Evolutionary conservation across 805 yeast genomes (phyloP), one percentile per base, ranked within the genome.

Genomic region (Maudiozyma barnettii): DNA sequence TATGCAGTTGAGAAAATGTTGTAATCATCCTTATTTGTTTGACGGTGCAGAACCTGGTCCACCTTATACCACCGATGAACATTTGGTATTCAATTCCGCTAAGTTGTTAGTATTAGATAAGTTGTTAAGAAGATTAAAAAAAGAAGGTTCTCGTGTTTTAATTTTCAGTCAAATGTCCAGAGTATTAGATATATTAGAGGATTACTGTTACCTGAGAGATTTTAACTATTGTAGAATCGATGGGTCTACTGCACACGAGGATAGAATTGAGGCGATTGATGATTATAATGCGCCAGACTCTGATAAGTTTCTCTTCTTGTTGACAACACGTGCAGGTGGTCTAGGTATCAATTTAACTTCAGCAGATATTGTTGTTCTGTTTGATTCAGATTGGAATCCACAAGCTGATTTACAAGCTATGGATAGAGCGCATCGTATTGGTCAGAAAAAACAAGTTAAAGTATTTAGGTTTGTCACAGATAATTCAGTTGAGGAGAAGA

Each of bases 41-140:
- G 93, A 84, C 61, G 95, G 95, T 40, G 93, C 91, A 1, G 95
- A 84, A 59, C 93, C 93, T 0, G 95, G 95, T 12, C 95, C 95
- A 18, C 95, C 95, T 20, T 84, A 71, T 56, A 84, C 93, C 8
- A 84, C 91, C 0, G 95, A 84, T 63, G 93, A 84, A 60, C 95
- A 84, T 67, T 71, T 84, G 61, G 81, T 84, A 31, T 82, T 64
- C 63, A 84, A 84, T 61, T 74, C 89, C 4, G 82, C 80, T 47
- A 84, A 84, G 60, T 73, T 84, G 74, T 73, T 81, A 43, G 82
- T 84, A 21, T 68, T 84, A 58, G 95, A 84, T 61, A 77, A 78
- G 58, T 58, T 84, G 50, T 67, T 84, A 60, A 77, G 74, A 55
- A 79, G 78, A 52, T 71, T 79, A 53, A 76, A 75, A 49, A 73